Evolutionary conservation across 495 filamentous ascomycete species (phyloP), one percentile per base, ranked within the genome.

Genomic region (Apodospora peruviana): DNA sequence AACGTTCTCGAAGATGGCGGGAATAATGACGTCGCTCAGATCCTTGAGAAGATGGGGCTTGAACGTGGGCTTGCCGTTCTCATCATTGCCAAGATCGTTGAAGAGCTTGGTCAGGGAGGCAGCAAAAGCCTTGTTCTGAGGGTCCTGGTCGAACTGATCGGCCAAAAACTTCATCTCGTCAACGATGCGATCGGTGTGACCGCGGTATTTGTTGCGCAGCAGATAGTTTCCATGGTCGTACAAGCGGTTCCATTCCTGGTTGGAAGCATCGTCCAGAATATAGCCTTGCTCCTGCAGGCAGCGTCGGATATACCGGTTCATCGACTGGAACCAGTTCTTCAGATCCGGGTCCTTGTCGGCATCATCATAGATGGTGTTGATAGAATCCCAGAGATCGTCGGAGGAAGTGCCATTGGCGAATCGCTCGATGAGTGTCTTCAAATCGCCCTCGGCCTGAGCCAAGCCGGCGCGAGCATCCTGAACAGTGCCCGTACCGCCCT

Each of bases 351-450:
- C 93, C 17, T 75, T 76, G 56, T 97, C 90, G 5, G 93, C 88
- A 71, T 96, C 91, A n/a, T 74, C 68, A 69, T 97, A 98, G 53
- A 98, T 83, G 46, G 75, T 78, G 59, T 94, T 86, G 63, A 98
- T 83, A 2, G 91, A 82, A 38, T 85, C 85, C 64, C 94, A 86
- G 29, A 97, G 67, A 63, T 94, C 88, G 52, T 94, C 85, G 34
- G 79, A 74, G 1, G 90, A 96, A 7, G 93, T 98, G 64, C 82
- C 84, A 68, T 97, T 97, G 61, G 93, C 93, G 55, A 96, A 97
- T 40, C 93, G 85, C 73, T 98, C 94, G 51, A 97, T 82, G 17
- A 98, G 76, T 12, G 79, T 85, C 87, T 83, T 89, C 44, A 98
- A 74, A 58, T 94, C 84, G 64, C 78, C 75, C 67, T 96, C 88